Conservation (phyloP, 2,329 filamentous ascomycete genomes). For the Leptographium galeiforme region DNA sequence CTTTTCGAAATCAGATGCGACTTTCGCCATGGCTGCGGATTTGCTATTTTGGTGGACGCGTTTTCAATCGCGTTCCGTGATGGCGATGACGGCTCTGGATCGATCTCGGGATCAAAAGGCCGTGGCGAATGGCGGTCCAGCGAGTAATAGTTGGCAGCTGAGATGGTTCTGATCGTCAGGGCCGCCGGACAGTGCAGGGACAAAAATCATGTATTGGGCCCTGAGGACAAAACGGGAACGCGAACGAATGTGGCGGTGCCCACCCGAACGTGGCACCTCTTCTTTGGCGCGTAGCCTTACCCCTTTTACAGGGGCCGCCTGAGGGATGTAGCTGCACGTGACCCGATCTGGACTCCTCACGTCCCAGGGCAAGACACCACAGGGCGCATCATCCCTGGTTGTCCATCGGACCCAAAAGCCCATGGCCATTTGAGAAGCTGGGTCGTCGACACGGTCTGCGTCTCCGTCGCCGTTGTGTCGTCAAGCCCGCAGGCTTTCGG, state of each 20-base stretch:
- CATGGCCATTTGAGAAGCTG: no score
- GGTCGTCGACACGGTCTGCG: no score
- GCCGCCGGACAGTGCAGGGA: neutral
- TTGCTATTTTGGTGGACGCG: neutral
- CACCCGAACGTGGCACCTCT: neutral
- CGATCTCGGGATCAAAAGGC: neutral
- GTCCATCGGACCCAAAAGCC: no score
- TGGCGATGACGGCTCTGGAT: neutral
- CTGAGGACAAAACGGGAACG: neutral
- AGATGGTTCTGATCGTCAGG: neutral
- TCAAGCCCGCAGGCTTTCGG: no score
- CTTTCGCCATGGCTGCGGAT: slow-evolving; percentile 14
- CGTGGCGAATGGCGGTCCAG: neutral
- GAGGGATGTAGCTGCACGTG: no score
- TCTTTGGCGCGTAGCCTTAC: neutral
- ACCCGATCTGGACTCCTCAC: no score
- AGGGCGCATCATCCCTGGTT: no score
- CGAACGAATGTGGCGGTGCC: neutral
- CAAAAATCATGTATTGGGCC: neutral
- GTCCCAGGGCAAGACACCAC: no score
- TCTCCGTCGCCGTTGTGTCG: no score
- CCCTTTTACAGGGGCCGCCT: no score
- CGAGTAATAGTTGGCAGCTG: neutral
- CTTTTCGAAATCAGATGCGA: slow-evolving; percentile 38
- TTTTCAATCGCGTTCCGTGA: neutral